These are phyloP conservation scores for Beauveria varroae DNA, from an alignment of 2,329 filamentous ascomycete species.

Conservation along the genomic window DNA sequence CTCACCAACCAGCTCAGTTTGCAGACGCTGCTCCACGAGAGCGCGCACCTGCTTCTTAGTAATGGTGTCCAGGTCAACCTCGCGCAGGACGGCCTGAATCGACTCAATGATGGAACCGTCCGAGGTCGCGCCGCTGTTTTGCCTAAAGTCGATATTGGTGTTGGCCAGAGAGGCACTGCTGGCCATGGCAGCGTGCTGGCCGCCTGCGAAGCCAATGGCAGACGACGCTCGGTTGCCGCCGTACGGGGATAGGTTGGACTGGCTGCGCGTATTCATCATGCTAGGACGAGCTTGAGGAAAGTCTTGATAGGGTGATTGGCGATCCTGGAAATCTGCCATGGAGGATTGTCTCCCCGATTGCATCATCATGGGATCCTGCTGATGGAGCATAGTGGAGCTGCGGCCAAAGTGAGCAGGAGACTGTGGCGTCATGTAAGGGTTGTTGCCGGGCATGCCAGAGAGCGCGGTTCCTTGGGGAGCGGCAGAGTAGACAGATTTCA, in stretches of 20 bases:
- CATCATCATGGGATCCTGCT: constrained; percentile 38
- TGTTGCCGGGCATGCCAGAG: constrained; percentile 69
- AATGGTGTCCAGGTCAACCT: constrained; percentile 92
- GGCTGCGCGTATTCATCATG: constrained; percentile 51
- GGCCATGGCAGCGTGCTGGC: constrained; percentile 39
- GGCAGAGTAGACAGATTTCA: constrained; percentile 92
- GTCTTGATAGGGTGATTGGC: constrained; percentile 53
- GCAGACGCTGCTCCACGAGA: constrained; percentile 85
- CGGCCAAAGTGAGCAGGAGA: constrained; percentile 66
- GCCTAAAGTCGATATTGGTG: constrained; percentile 54
- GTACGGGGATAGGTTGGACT: constrained; percentile 39
- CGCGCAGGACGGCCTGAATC: constrained; percentile 72
- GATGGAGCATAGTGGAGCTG: constrained; percentile 36
- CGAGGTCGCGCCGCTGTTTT: constrained; percentile 58
- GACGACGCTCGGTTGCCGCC: constrained; percentile 37
- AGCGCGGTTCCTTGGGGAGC: constrained; percentile 82
- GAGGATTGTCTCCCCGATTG: constrained; percentile 66
- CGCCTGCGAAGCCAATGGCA: constrained; percentile 39
- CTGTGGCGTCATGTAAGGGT: constrained; percentile 73
- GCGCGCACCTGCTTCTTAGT: constrained; percentile 96
- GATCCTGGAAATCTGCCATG: constrained; percentile 38
- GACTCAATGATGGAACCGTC: constrained; percentile 76
- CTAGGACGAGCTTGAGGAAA: constrained; percentile 45
- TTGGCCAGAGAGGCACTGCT: constrained; percentile 41
- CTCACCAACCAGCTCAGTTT: constrained; percentile 81